Base-by-base conservation (phyloP, 306 rosid genomes). In the Glycyrrhiza uralensis region DNA sequence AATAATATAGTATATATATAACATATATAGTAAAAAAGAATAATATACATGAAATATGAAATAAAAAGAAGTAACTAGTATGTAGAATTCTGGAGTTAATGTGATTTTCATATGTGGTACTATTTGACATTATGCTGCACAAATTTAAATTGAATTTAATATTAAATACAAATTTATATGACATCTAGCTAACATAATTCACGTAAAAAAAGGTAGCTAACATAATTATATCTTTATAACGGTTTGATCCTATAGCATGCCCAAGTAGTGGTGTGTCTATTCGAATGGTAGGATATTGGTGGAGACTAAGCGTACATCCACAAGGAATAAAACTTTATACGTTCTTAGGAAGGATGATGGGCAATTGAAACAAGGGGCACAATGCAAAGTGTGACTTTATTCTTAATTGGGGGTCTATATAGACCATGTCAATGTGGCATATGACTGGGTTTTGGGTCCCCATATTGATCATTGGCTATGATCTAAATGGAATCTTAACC, bases 401-500 rank as follows among this genome's bases (percentile, higher is more conserved):
- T 62, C 74, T 66, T 61, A 79, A 58, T 62, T 69, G 55, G 22
- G 55, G 67, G 12, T 4, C 41, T 57, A 28, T 66, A 64, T 51
- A 78, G 76, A 76, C 65, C 69, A 52, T 66, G 73, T 79, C 78
- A 69, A 76, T 77, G 84, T 72, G 74, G 13, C 72, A 55, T 70
- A 35, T 68, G 74, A 45, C 80, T 72, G 24, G 49, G 67, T 44
- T 69, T 83, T 85, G 83, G 87, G 86, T 73, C 93, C 85, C 82
- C 56, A 17, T 52, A 74, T 71, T 68, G 79, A 67, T 71, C 72
- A 72, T 65, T 62, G 49, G 8, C 71, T 56, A 70, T 80, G 80
- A 84, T 77, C 71, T 57, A 79, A 88, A 82, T 80, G 83, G 94
- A 84, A 84, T 82, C 89, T 78, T 79, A 75, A 33, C 30, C 41